Evolutionary conservation across 306 rosid species (phyloP), one percentile per base, ranked within the genome.

Genomic region (Purshia tridentata): DNA sequence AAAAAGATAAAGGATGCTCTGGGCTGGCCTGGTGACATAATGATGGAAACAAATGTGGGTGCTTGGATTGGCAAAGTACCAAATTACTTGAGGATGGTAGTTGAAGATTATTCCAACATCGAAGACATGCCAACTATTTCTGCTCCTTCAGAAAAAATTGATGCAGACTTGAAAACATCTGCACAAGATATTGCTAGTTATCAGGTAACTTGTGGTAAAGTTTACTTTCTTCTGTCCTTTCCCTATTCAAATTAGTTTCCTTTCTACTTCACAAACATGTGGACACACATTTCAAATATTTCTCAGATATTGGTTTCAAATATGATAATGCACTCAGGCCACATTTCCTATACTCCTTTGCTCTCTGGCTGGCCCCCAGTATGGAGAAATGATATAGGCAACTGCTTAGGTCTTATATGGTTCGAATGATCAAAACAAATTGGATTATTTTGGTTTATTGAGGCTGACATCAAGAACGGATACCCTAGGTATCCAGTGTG

Each of bases 181-280:
- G 77, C 89, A 20, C 97, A 86, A 72, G 94, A 91, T 67, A 89
- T 93, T 74, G 97, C 94, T 53, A 91, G 96, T 85, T 93, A 91
- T 77, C 97, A 93, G 98, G 98, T 91, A 72, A 70, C 68, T 65
- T 52, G 20, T 76, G 56, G 42, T 70, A 40, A 22, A 76, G 62
- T 50, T 29, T 23, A 54, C 64, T 42, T 57, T 54, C 73, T 18
- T 51, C 4, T 19, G 40, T 18, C 7, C 45, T 53, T 67, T 51
- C 35, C 19, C 18, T 16, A 6, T 50, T 51, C 48, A 16, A 9
- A 22, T 52, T 42, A 18, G 47, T 54, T 35, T 23, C 77, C n/a
- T 10, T 39, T 1, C 5, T 77, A 41, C 20, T 52, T 47, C 41
- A 39, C 18, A 2, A 9, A 9, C 39, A 54, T 16, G 2, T 42